These are phyloP conservation scores for Gloeostereum incarnatum DNA, from an alignment of 768 basidiomycete genomes.

Conservation along the genomic window DNA sequence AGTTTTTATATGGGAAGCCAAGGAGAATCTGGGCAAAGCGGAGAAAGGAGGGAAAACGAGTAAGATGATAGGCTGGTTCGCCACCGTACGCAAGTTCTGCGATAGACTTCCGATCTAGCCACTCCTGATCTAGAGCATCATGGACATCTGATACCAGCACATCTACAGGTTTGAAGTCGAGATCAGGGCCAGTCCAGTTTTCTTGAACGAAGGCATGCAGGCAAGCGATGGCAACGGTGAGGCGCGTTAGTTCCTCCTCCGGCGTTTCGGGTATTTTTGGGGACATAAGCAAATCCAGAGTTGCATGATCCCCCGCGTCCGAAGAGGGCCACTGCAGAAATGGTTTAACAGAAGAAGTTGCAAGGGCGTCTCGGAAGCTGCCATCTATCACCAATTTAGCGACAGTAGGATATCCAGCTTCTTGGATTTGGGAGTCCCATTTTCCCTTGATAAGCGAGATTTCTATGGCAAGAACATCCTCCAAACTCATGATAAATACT, in stretches of 20 bases:
- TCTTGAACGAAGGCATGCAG: conserved; percentile 86
- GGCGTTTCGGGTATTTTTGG: conserved; percentile 18
- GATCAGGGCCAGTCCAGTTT: conserved; percentile 95
- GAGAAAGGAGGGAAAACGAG: conserved; percentile 58
- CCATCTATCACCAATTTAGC: conserved; percentile 53
- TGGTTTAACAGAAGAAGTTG: conserved; percentile 30
- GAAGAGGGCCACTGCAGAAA: conserved; percentile 24
- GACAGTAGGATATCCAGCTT: conserved; percentile 21
- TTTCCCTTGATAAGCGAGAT: no score
- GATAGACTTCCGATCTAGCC: conserved; percentile 57
- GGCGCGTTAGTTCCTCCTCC: conserved; percentile 43
- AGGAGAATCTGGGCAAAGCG: conserved; percentile 69
- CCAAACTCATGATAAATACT: no score
- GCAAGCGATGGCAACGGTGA: conserved; percentile 68
- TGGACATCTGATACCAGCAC: conserved; percentile 24
- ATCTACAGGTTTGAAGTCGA: conserved; percentile 46
- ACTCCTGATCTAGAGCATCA: conserved; percentile 28
- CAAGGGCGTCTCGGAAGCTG: conserved; percentile 44
- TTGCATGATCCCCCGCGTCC: conserved; percentile 25
- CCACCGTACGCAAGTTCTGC: conserved; percentile 75
- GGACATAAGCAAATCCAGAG: conserved; percentile 20
- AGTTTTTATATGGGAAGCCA: conserved; percentile 34
- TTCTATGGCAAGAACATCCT: no score
- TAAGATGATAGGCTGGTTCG: conserved; percentile 94
- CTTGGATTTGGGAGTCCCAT: conserved; percentile 20